phyloP scores from a whole-genome alignment of 768 basidiomycete genomes.

The Collybiopsis luxurians region DNA sequence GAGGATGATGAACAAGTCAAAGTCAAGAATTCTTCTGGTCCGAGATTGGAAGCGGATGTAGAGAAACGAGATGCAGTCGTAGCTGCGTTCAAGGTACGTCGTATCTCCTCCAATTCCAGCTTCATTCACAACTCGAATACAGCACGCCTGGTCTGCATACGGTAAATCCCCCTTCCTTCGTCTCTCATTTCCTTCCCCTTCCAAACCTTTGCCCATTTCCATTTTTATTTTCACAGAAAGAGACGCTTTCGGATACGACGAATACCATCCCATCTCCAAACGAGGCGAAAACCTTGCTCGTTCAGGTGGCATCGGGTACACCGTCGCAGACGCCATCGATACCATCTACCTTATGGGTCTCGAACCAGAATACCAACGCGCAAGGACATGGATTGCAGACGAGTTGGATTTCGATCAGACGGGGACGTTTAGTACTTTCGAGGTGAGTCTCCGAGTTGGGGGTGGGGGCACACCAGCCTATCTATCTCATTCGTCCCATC shows the following conservation, averaged over 20 bases:
- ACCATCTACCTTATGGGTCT: slow-evolving; percentile 68
- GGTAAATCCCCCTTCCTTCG: slow-evolving; percentile 34
- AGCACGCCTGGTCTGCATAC: slow-evolving; percentile 68
- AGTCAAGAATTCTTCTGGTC: too few species aligned
- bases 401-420: slow-evolving; percentile 59
- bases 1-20: background rate
- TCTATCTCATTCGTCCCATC: background rate
- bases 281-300: slow-evolving; percentile 58
- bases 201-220: background rate
- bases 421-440: slow-evolving; percentile 68
- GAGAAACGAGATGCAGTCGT: slow-evolving; percentile 52
- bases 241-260: slow-evolving; percentile 73
- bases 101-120: background rate
- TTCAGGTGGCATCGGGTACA: slow-evolving; percentile 66
- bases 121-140: background rate
- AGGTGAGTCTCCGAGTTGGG: slow-evolving; percentile 42
- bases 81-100: slow-evolving; percentile 57
- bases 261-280: slow-evolving; percentile 67
- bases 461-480: too few species aligned
- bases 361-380: slow-evolving; percentile 58
- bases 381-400: slow-evolving; percentile 57
- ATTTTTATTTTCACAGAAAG: too few species aligned
- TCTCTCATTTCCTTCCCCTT: slow-evolving; percentile 9
- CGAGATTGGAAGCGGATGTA: slow-evolving; percentile 37
- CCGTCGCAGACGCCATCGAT: slow-evolving; percentile 70